Conservation (phyloP, 2,329 filamentous ascomycete species). For the Setomelanomma holmii region DNA sequence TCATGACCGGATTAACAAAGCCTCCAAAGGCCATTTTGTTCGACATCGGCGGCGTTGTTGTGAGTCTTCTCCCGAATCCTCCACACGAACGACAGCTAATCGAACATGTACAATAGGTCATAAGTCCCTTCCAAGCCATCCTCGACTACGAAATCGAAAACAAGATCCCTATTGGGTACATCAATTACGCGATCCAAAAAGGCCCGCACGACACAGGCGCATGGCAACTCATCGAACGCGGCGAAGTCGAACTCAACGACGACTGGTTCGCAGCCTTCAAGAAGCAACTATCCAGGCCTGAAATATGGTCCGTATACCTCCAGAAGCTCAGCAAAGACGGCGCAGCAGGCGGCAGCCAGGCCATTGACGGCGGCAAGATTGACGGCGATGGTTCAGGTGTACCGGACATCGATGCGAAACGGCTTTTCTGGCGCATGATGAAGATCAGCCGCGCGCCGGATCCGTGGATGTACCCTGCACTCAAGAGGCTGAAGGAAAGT, state of each 20-base stretch:
- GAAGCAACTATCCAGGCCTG: constrained; percentile 70
- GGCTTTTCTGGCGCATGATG: constrained; percentile 95
- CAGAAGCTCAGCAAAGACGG: constrained; percentile 31
- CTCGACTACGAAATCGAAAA: constrained; percentile 83
- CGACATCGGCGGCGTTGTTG: constrained; percentile 96
- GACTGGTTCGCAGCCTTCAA: constrained; percentile 80
- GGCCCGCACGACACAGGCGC: constrained; percentile 74
- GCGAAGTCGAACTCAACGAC: constrained; percentile 76
- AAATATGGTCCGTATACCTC: constrained; percentile 72
- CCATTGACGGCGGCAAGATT: constrained; percentile 51
- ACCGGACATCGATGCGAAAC: constrained; percentile 77
- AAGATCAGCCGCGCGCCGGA: constrained; percentile 72
- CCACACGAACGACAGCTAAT: constrained; percentile 10
- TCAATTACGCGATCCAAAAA: constrained; percentile 87
- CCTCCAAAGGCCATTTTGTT: constrained; percentile 66
- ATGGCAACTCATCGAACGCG: constrained; percentile 89
- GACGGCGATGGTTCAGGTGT: constrained; percentile 51
- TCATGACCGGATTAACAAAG: constrained; percentile 15
- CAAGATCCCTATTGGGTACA: constrained; percentile 83
- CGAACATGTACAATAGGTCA: constrained; percentile 64
- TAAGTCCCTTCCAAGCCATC: constrained; percentile 92
- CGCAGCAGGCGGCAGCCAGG: constrained; percentile 37
- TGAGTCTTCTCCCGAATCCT: constrained; percentile 60
- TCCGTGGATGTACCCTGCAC: constrained; percentile 86
- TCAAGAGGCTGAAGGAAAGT: constrained; percentile 68